phyloP scores from a whole-genome alignment of 75 land plant species.

The Cunninghamia lanceolata region DNA sequence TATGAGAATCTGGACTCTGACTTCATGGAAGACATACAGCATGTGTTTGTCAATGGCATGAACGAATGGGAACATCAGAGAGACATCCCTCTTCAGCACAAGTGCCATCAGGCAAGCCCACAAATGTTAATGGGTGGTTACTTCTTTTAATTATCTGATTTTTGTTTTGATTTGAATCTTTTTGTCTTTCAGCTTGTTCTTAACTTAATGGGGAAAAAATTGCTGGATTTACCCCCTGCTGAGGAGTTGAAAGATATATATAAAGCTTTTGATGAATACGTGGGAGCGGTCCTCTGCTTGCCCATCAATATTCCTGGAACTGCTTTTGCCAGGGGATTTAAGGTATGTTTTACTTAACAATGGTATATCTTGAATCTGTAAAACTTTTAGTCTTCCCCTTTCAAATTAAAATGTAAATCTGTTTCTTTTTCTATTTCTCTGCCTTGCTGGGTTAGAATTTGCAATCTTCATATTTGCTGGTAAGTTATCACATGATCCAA shows the following conservation, averaged over 20 bases:
- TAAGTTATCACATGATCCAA: too few relatives aligned
- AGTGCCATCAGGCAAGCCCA: background rate
- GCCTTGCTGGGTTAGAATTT: too few relatives aligned
- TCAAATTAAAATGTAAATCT: too few relatives aligned
- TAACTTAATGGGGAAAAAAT: background rate
- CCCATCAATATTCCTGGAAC: background rate
- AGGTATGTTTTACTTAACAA: background rate
- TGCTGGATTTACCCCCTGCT: conserved; percentile 2
- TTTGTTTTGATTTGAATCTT: background rate
- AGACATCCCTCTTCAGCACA: background rate
- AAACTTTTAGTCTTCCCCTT: too few relatives aligned
- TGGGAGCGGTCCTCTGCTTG: background rate
- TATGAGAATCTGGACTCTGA: too few relatives aligned
- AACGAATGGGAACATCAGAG: background rate
- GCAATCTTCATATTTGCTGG: too few relatives aligned
- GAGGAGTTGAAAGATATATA: background rate
- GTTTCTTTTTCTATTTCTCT: too few relatives aligned
- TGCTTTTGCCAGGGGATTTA: background rate
- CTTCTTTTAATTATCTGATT: background rate
- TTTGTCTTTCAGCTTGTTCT: background rate
- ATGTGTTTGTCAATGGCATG: background rate
- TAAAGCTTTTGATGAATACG: background rate
- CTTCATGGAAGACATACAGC: too few relatives aligned
- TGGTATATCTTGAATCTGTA: too few relatives aligned
- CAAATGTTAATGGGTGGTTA: background rate